These are phyloP conservation scores for Aspergillus sclerotialis DNA, from an alignment of 2,329 filamentous ascomycete species.

Conservation along the genomic window DNA sequence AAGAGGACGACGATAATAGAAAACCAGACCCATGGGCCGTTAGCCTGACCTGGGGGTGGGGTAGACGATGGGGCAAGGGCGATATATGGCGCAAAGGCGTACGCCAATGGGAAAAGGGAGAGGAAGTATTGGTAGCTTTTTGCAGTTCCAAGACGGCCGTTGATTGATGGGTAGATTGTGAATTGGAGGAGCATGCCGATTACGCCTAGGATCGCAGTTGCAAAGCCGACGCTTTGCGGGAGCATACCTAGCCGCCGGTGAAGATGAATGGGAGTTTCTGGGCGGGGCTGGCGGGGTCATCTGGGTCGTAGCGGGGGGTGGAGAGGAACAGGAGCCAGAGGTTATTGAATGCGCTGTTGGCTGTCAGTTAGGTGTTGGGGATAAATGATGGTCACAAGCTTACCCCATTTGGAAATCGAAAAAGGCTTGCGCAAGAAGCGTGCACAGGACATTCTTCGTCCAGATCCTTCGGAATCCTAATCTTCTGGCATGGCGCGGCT, in stretches of 20 bases:
- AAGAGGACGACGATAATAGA: conserved; percentile 59
- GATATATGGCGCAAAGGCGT: conserved; percentile 65
- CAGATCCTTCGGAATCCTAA: conserved; percentile 46
- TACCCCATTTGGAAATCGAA: conserved; percentile 63
- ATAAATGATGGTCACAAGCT: conserved; percentile 1
- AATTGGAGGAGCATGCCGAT: conserved; percentile 68
- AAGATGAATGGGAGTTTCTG: conserved; percentile 50
- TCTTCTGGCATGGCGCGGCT: conserved; percentile 32
- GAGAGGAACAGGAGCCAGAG: conserved; percentile 74
- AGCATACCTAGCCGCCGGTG: conserved; percentile 64
- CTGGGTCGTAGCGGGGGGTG: conserved; percentile 52
- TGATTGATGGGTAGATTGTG: conserved; percentile 62
- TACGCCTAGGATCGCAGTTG: conserved; percentile 66
- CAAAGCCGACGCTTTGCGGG: conserved; percentile 62
- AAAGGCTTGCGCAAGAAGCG: conserved; percentile 58
- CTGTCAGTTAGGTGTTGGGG: conserved; percentile 2
- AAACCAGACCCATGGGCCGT: conserved; percentile 52
- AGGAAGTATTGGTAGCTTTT: conserved; percentile 61
- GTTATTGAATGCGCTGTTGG: conserved; percentile 63
- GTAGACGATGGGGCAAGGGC: conserved; percentile 57
- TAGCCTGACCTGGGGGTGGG: conserved; percentile 31
- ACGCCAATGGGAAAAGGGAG: conserved; percentile 63
- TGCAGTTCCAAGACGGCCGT: conserved; percentile 60
- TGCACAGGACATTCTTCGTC: conserved; percentile 50
- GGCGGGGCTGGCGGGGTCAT: conserved; percentile 35